These are phyloP conservation scores for Orbilia ellipsospora DNA, from an alignment of 2,329 filamentous ascomycete species.

Conservation along the genomic window DNA sequence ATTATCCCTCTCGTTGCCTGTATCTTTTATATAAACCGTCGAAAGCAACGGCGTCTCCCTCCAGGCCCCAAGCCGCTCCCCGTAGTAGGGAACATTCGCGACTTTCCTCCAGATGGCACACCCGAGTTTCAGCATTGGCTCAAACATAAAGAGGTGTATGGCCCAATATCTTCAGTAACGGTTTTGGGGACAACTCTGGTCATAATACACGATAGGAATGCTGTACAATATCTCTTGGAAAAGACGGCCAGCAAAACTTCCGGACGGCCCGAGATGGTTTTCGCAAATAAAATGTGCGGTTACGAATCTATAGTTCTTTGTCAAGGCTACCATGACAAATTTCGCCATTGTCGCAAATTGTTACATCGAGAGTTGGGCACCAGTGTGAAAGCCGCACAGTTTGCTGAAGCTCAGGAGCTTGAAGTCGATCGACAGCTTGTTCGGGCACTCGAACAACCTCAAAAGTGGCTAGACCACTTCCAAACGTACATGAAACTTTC, in stretches of 20 bases:
- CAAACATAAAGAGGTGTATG: constrained; percentile 64
- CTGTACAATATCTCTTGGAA: constrained; percentile 61
- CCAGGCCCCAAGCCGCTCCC: constrained; percentile 67
- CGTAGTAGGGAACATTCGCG: constrained; percentile 66
- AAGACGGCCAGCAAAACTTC: constrained; percentile 60
- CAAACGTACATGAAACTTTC: constrained; percentile 53
- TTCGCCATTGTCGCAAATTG: constrained; percentile 59
- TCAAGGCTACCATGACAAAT: constrained; percentile 57
- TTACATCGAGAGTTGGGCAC: constrained; percentile 60
- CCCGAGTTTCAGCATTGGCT: constrained; percentile 65
- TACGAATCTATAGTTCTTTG: constrained; percentile 57
- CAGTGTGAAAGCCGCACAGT: constrained; percentile 56
- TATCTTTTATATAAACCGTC: neutral
- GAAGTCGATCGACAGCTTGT: constrained; percentile 56
- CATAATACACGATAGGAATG: constrained; percentile 61
- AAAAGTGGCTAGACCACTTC: constrained; percentile 55
- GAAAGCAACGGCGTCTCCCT: constrained; percentile 60
- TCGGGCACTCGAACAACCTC: constrained; percentile 51
- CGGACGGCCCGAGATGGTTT: constrained; percentile 59
- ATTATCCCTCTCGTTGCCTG: too few species aligned
- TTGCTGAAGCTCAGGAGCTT: constrained; percentile 53
- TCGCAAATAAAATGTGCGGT: constrained; percentile 60
- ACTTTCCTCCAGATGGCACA: constrained; percentile 64
- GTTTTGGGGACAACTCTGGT: constrained; percentile 62
- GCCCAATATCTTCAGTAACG: constrained; percentile 63